Conservation (phyloP, 192 early-diverging fungal species). For the Phycomyces blakesleeanus region DNA sequence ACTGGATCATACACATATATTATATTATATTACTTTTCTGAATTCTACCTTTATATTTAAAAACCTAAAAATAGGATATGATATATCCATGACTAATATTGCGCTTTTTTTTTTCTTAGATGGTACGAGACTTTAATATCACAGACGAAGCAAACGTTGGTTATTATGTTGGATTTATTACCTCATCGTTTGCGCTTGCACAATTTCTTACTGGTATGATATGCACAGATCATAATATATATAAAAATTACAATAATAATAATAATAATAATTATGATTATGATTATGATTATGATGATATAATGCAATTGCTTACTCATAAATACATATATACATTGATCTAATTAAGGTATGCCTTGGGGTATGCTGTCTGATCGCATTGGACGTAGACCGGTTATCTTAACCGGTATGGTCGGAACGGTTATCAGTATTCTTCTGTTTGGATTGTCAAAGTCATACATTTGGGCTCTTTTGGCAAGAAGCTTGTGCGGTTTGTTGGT, state of each 20-base stretch:
- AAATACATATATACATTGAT: neutral
- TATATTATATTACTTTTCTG: neutral
- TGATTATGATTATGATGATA: too few relatives aligned
- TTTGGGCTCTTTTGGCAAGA: constrained; percentile 50
- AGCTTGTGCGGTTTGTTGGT: constrained; percentile 52
- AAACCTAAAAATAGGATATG: too few relatives aligned
- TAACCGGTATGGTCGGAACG: constrained; percentile 68
- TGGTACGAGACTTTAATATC: constrained; percentile 63
- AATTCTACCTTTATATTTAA: neutral
- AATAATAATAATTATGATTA: too few relatives aligned
- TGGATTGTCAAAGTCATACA: constrained; percentile 52
- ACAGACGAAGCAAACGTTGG: constrained; percentile 49
- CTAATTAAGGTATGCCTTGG: constrained; percentile 46
- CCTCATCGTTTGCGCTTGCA: constrained; percentile 47
- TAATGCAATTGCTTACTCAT: neutral
- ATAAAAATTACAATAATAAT: neutral
- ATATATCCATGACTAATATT: too few relatives aligned
- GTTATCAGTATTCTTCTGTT: constrained; percentile 59
- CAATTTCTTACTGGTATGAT: constrained; percentile 45
- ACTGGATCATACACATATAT: neutral
- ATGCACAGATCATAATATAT: too few relatives aligned
- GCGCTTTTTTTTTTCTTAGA: constrained; percentile 4
- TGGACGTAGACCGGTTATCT: constrained; percentile 64
- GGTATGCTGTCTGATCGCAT: constrained; percentile 66
- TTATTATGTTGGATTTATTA: constrained; percentile 44